Evolutionary conservation across 768 basidiomycete genomes (phyloP).

Genomic region (Lactarius pseudohatsudake): DNA sequence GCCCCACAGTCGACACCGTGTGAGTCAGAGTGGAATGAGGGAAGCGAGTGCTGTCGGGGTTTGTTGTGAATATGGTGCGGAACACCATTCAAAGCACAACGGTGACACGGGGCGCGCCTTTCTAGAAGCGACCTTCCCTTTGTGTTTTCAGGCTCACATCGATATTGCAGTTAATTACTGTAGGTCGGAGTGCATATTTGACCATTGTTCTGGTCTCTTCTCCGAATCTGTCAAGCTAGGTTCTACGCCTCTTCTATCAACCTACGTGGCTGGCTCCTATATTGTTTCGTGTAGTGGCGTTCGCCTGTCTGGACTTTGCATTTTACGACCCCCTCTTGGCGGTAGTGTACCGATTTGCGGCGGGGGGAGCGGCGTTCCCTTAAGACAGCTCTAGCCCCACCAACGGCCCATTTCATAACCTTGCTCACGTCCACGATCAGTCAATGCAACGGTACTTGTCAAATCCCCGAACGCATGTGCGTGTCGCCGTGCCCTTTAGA

Average conservation of each 20-base stretch:
- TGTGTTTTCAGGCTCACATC: constrained; percentile 18
- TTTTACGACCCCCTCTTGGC: not conserved
- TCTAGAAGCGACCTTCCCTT: constrained; percentile 9
- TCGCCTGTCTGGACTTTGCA: not conserved
- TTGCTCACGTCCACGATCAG: constrained; percentile 5
- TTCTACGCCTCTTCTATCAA: not conserved
- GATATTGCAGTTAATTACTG: not conserved
- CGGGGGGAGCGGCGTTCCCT: not conserved
- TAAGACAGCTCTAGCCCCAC: not conserved
- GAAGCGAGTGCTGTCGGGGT: not conserved
- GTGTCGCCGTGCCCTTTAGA: not conserved
- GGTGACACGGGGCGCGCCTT: not conserved
- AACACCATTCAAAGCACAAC: not conserved
- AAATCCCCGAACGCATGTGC: not conserved
- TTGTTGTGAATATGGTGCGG: constrained; percentile 12
- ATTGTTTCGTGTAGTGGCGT: constrained; percentile 4
- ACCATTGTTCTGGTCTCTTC: not conserved
- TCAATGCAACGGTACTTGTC: not conserved
- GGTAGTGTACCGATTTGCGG: not conserved
- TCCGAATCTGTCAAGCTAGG: not conserved
- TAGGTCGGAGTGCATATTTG: not conserved
- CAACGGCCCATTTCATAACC: not conserved
- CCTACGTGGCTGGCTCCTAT: constrained; percentile 2
- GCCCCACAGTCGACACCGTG: not conserved
- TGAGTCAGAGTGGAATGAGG: not conserved